Percentiles rank a stretch among this genome's conserved stretches.
Evolutionary conservation across 148 eudicot genomes (phyloP).

Genomic region (Cornus florida): DNA sequence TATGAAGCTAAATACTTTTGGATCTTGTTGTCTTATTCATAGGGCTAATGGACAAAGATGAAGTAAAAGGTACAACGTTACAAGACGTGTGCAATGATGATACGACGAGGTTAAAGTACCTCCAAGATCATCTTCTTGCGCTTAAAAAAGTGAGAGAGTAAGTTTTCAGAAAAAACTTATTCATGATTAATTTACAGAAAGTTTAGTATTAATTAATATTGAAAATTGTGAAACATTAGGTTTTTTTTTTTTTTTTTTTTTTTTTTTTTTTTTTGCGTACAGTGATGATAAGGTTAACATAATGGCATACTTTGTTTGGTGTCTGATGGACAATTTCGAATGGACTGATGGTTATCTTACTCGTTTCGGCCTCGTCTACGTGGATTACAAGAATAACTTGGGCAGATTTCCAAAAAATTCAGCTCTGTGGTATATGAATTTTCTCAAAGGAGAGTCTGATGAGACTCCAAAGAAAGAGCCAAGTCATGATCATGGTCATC

Average conservation of each 20-base stretch:
- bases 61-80: too few species aligned
- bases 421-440: neutral
- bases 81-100: neutral
- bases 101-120: neutral
- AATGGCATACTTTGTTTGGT: neutral
- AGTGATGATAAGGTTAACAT: neutral
- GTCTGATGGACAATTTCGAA: neutral
- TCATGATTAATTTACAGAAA: too few species aligned
- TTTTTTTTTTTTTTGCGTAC: too few species aligned
- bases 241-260: too few species aligned
- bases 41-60: neutral
- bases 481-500: too few species aligned
- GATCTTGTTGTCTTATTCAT: too few species aligned
- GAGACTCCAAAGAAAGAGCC: too few species aligned
- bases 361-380: neutral
- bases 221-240: too few species aligned
- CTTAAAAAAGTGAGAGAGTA: neutral
- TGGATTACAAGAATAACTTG: neutral
- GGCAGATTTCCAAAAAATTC: neutral
- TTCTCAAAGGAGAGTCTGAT: neutral
- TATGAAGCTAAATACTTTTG: too few species aligned
- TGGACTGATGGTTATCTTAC: neutral
- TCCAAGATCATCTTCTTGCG: neutral
- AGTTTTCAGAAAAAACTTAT: neutral
- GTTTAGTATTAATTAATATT: too few species aligned